Percentiles rank a stretch among this genome's conserved stretches.
Evolutionary conservation across 306 rosid species (phyloP).

Genomic region (Pterocarpus macrocarpus): DNA sequence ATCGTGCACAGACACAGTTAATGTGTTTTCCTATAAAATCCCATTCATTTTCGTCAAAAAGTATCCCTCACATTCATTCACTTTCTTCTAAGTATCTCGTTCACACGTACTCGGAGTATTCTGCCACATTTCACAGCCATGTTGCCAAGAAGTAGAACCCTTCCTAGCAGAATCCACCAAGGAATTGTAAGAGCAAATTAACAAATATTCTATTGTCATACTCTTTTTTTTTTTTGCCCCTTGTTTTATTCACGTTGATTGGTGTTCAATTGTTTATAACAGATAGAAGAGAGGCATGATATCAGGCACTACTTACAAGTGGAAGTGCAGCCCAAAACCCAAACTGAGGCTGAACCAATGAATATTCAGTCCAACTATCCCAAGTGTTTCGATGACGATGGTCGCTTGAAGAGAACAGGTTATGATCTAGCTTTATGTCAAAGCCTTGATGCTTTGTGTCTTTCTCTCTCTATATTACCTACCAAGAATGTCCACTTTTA

Average conservation of each 20-base stretch:
- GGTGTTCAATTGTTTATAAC: conserved; percentile 23
- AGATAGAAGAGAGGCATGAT: conserved; percentile 77
- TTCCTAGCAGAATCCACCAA: conserved; percentile 82
- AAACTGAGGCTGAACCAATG: conserved; percentile 51
- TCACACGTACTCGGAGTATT: background rate
- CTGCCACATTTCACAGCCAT: conserved; percentile 43
- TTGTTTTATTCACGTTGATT: background rate
- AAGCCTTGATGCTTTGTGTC: too few relatives aligned
- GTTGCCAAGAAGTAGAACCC: conserved; percentile 79
- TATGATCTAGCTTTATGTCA: background rate
- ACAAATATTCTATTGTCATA: background rate
- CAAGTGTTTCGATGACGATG: conserved; percentile 82
- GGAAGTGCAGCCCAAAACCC: conserved; percentile 63
- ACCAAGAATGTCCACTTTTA: too few relatives aligned
- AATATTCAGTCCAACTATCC: conserved; percentile 62
- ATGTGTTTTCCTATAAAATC: conserved; percentile 50
- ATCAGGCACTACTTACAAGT: conserved; percentile 68
- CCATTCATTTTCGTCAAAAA: conserved; percentile 31
- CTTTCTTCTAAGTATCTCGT: conserved; percentile 12
- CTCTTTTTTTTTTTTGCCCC: background rate
- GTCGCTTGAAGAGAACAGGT: conserved; percentile 85
- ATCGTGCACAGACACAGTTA: background rate
- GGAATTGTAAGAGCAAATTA: conserved; percentile 61
- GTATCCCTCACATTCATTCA: conserved; percentile 15
- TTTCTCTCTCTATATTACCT: too few relatives aligned